Conservation (phyloP, 1,139 yeast genomes). For the Sugiyamaella grinbergsii region DNA sequence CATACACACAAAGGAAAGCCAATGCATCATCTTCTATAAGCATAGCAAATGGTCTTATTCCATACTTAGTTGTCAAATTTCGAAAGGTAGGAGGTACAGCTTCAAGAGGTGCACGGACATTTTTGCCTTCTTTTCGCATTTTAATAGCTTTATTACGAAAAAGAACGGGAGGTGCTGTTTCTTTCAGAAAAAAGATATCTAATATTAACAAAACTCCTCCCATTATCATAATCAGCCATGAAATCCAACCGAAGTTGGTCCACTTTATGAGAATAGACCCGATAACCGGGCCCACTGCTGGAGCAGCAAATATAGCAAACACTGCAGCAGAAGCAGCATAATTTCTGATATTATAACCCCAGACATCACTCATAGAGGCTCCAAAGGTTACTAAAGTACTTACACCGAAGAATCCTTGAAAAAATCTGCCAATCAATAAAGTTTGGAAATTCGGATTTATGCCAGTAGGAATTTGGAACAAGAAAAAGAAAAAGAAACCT, state of each 20-base stretch:
- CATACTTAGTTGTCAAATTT: slow-evolving; percentile 15
- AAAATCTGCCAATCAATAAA: slow-evolving; percentile 14
- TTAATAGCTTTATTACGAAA: slow-evolving; percentile 15
- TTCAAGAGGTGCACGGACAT: slow-evolving; percentile 17
- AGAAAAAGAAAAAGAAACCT: slow-evolving; percentile 5
- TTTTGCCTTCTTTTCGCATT: slow-evolving; percentile 14
- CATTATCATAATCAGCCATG: slow-evolving; percentile 22
- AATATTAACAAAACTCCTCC: slow-evolving; percentile 9
- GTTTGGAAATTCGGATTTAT: slow-evolving; percentile 17
- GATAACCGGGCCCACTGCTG: slow-evolving; percentile 21
- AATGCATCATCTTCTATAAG: slow-evolving; percentile 17
- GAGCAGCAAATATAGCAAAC: slow-evolving; percentile 23
- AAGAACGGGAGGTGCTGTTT: slow-evolving; percentile 17
- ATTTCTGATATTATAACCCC: slow-evolving; percentile 4
- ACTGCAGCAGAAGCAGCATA: slow-evolving; percentile 17
- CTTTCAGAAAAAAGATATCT: slow-evolving; percentile 7
- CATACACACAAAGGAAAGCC: slow-evolving; percentile 22
- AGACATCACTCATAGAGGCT: slow-evolving; percentile 17
- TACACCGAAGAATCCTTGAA: slow-evolving; percentile 19
- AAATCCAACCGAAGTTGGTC: slow-evolving; percentile 24
- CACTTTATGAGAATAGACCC: slow-evolving; percentile 21
- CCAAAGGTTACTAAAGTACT: slow-evolving; percentile 16
- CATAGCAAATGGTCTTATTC: slow-evolving; percentile 19
- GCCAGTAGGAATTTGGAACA: slow-evolving; percentile 19
- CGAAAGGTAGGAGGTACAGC: slow-evolving; percentile 12